These are phyloP conservation scores for Hanseniaspora vineae DNA, from an alignment of 805 yeast genomes.

Conservation along the genomic window DNA sequence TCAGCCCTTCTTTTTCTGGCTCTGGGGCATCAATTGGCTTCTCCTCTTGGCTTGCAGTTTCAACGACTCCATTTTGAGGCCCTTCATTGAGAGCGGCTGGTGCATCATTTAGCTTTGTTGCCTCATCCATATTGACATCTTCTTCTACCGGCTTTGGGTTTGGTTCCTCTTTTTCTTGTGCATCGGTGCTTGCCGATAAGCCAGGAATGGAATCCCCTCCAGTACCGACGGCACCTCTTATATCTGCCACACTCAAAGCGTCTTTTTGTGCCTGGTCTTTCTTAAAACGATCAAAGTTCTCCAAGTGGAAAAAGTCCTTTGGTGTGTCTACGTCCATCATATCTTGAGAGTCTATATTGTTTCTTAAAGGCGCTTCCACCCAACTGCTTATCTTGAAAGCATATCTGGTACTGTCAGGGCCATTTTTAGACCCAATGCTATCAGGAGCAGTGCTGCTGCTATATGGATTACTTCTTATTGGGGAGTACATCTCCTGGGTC, in stretches of 20 bases:
- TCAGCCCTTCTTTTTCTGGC: too few relatives aligned
- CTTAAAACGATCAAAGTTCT: slow-evolving; percentile 21
- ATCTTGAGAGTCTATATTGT: slow-evolving; percentile 1
- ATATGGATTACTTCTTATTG: slow-evolving; percentile 9
- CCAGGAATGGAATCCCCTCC: slow-evolving; percentile 34
- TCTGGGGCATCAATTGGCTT: too few relatives aligned
- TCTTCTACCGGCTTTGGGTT: background rate
- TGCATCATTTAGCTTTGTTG: too few relatives aligned
- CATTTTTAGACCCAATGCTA: slow-evolving; percentile 6
- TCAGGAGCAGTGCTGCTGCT: slow-evolving; percentile 4
- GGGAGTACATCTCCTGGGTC: slow-evolving; percentile 22
- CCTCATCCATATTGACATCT: background rate
- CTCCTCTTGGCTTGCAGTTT: too few relatives aligned
- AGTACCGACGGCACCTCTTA: slow-evolving; percentile 43
- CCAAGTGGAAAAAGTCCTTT: slow-evolving; percentile 34
- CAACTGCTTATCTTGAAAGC: slow-evolving; percentile 16
- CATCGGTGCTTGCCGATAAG: slow-evolving; percentile 21
- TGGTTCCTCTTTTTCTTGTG: slow-evolving; percentile 6
- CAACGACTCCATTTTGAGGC: too few relatives aligned
- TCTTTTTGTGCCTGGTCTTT: slow-evolving; percentile 10
- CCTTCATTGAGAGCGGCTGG: too few relatives aligned
- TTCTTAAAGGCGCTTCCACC: slow-evolving; percentile 8
- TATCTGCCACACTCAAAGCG: slow-evolving; percentile 32
- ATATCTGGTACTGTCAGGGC: slow-evolving; percentile 7
- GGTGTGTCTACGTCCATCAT: slow-evolving; percentile 23